These are phyloP conservation scores for Penicillium soppii DNA, from an alignment of 495 filamentous ascomycete species.

Conservation along the genomic window DNA sequence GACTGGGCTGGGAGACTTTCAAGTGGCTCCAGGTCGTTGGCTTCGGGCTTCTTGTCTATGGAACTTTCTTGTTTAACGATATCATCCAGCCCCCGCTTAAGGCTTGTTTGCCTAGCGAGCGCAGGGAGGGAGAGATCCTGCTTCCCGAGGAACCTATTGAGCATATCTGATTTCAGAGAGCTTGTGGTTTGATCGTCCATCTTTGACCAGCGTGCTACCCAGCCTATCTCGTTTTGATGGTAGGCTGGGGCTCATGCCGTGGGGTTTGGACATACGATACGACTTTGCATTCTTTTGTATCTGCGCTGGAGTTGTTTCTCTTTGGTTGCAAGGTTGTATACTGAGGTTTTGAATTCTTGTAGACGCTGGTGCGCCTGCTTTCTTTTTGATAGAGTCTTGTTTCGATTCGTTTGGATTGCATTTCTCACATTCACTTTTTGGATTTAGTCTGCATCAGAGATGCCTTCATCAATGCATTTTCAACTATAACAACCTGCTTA, in stretches of 20 bases:
- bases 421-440: background rate
- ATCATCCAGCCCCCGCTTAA: slow-evolving; percentile 77
- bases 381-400: background rate
- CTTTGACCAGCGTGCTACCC: background rate
- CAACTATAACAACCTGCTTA: background rate
- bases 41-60: slow-evolving; percentile 88
- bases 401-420: background rate
- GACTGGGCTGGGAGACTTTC: slow-evolving; percentile 94
- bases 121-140: slow-evolving; percentile 55
- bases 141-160: slow-evolving; percentile 84
- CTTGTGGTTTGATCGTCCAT: background rate
- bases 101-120: slow-evolving; percentile 48
- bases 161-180: slow-evolving; percentile 49
- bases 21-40: slow-evolving; percentile 95
- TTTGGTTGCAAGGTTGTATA: background rate
- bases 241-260: background rate
- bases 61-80: slow-evolving; percentile 96
- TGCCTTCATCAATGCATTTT: background rate
- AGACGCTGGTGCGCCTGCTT: background rate
- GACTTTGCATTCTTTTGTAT: slow-evolving; percentile 4
- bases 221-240: background rate
- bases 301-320: slow-evolving; percentile 7
- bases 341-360: background rate
- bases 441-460: background rate
- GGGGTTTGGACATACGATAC: background rate